Base-by-base conservation (phyloP, 306 rosid genomes). In the Parietaria judaica region DNA sequence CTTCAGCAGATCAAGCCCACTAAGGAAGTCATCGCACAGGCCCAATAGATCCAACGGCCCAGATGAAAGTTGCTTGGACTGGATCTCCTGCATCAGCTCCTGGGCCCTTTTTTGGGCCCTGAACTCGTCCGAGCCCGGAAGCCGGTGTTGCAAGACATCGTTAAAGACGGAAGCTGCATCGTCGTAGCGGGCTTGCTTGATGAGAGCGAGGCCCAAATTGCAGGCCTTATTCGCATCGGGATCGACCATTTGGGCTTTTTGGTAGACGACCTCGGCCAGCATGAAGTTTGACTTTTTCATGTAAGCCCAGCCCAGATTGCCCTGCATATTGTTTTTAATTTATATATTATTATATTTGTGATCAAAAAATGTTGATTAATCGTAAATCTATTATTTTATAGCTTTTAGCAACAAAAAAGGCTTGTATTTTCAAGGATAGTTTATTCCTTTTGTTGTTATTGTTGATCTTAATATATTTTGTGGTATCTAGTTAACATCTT, bases 181-280 rank as follows among this genome's bases (percentile, higher is more conserved):
- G 0, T 16, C 54, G 3, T 67, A 69, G 0, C 75, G 80, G 37
- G 67, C 80, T 10, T 75, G 83, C 34, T 71, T 75, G 31, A 79
- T 74, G 4, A 79, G 58, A 64, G 63, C 59, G 0, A 79, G 54
- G 43, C 77, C 74, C 64, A 79, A 61, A 48, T 79, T 79, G 68
- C 72, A 74, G 12, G 75, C 83, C 64, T 74, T 79, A 36, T 74
- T 79, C 0, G 83, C 66, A 46, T 79, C 78, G 13, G 83, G 75
- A 50, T 79, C 78, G 12, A 79, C 75, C 77, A 79, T 79, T 47
- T 79, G 83, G 54, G 83, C 83, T 54, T 79, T 79, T 14, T 56
- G 45, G 54, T 79, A 75, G 35, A 79, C 83, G 0, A 59, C 83
- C 54, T 79, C 80, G 0, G 80, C 83, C 83, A 75, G 70, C 80